Evolutionary conservation across 352 stramenopile genomes (phyloP).

Genomic region (Aphanomyces euteiches): DNA sequence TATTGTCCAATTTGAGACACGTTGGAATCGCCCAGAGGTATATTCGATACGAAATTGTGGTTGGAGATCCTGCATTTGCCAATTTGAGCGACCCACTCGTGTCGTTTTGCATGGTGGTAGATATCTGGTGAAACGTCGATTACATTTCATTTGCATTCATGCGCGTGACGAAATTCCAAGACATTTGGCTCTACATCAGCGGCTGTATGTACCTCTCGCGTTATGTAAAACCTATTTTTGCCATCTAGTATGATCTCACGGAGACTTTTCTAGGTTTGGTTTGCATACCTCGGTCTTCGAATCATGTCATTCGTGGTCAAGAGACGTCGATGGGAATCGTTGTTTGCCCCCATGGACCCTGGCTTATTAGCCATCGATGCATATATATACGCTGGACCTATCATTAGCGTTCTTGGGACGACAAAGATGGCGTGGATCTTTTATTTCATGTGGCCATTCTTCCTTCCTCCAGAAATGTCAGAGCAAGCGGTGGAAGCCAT

Average conservation of each 20-base stretch:
- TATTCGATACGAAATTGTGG: neutral
- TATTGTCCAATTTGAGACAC: neutral
- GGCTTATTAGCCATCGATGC: neutral
- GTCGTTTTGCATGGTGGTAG: slow-evolving; percentile 10
- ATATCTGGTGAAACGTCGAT: slow-evolving; percentile 19
- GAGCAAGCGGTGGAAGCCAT: neutral
- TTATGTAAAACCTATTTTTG: neutral
- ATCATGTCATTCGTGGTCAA: neutral
- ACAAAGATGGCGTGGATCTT: neutral
- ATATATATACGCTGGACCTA: neutral
- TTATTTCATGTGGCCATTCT: slow-evolving; percentile 5
- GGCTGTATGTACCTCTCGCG: slow-evolving; percentile 11
- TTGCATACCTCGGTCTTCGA: slow-evolving; percentile 16
- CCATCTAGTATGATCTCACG: neutral
- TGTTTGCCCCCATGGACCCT: slow-evolving; percentile 20
- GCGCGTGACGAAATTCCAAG: slow-evolving; percentile 3
- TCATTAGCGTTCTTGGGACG: slow-evolving; percentile 1
- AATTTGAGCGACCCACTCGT: slow-evolving; percentile 14
- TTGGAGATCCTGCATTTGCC: slow-evolving; percentile 13
- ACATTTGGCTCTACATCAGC: neutral
- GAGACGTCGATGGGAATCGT: neutral
- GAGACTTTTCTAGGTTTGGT: slow-evolving; percentile 19
- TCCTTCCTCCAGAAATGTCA: neutral
- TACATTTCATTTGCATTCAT: slow-evolving; percentile 14
- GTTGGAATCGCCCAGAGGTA: neutral